Conservation (phyloP, 257 asterid genomes). For the Plantago ovata region DNA sequence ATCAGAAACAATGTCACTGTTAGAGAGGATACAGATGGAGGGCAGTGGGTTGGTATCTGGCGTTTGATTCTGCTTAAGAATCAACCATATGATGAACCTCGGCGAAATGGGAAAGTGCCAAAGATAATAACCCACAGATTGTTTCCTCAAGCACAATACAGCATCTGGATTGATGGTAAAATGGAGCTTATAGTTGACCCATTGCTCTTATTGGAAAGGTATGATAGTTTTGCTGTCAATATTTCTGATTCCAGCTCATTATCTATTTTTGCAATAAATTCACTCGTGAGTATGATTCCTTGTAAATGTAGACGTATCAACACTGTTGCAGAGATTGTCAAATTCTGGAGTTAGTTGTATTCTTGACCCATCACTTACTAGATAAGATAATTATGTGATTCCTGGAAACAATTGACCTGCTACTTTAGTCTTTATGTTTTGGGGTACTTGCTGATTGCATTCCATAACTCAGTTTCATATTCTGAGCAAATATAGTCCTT, state of each 20-base stretch:
- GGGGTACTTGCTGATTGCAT: neutral
- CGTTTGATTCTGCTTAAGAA: slow-evolving; percentile 75
- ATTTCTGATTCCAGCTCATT: neutral
- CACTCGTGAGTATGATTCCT: neutral
- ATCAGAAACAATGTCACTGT: slow-evolving; percentile 60
- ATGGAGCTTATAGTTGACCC: slow-evolving; percentile 99
- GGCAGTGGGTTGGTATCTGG: slow-evolving; percentile 95
- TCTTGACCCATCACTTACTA: too few species aligned
- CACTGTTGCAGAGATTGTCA: too few species aligned
- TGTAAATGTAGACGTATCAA: neutral
- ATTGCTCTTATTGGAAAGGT: slow-evolving; percentile 91
- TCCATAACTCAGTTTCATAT: neutral
- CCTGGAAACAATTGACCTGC: neutral
- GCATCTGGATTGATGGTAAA: slow-evolving; percentile 99
- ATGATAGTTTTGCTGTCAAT: slow-evolving; percentile 13
- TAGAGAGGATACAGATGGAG: slow-evolving; percentile 73
- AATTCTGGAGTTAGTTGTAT: too few species aligned
- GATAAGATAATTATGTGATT: too few species aligned
- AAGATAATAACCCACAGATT: slow-evolving; percentile 91
- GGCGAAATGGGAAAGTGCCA: slow-evolving; percentile 98
- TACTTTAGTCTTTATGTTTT: neutral
- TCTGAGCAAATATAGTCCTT: neutral
- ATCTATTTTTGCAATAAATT: neutral
- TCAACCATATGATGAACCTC: slow-evolving; percentile 95
- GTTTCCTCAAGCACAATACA: slow-evolving; percentile 88